phyloP scores from a whole-genome alignment of 805 yeast genomes.

The Saturnispora gosingensis region DNA sequence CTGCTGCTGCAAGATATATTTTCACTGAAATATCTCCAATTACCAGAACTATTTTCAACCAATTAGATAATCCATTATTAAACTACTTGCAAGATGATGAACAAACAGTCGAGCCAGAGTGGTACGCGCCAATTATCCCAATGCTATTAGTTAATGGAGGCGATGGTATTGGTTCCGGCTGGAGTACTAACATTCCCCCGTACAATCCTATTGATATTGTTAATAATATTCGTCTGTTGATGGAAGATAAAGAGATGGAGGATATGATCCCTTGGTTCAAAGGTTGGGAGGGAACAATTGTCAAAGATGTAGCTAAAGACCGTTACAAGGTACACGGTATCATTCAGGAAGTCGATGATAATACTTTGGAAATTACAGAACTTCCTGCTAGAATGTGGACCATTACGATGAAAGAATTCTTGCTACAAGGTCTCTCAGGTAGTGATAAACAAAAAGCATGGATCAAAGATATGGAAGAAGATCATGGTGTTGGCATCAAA shows the following conservation, averaged over 20 bases:
- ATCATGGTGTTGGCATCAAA: constrained; percentile 73
- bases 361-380: constrained; percentile 81
- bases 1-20: constrained; percentile 96
- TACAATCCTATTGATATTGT: constrained; percentile 83
- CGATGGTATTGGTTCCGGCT: constrained; percentile 98
- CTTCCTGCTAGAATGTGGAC: constrained; percentile 93
- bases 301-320: constrained; percentile 46
- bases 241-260: constrained; percentile 60
- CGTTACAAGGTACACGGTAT: constrained; percentile 70
- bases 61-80: constrained; percentile 69
- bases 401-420: constrained; percentile 74
- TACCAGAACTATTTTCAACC: constrained; percentile 68
- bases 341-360: constrained; percentile 72
- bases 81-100: constrained; percentile 87
- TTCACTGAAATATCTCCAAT: constrained; percentile 74
- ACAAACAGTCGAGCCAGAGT: constrained; percentile 86
- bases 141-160: constrained; percentile 92
- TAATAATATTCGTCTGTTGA: constrained; percentile 57
- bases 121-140: constrained; percentile 92
- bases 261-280: constrained; percentile 89
- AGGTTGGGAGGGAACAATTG: constrained; percentile 88
- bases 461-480: constrained; percentile 93
- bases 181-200: constrained; percentile 91
- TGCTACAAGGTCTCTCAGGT: constrained; percentile 67
- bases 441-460: constrained; percentile 67